Evolutionary conservation across 2,329 filamentous ascomycete species (phyloP).

Genomic region (Alternaria postmessia): DNA sequence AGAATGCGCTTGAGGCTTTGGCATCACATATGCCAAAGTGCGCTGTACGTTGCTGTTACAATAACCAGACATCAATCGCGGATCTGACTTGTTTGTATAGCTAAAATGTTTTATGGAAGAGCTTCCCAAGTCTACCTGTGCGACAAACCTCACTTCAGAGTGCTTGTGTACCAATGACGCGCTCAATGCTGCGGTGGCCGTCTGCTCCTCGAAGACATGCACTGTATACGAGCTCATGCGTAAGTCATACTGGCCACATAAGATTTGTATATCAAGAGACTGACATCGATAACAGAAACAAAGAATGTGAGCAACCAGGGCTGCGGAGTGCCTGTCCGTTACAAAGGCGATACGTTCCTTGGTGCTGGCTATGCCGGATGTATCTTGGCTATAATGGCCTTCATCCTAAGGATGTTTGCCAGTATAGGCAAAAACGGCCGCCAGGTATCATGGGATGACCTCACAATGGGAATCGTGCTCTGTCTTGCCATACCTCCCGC

Average conservation of each 20-base stretch:
- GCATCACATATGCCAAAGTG: constrained; percentile 26
- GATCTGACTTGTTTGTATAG: constrained; percentile 19
- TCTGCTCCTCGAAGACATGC: constrained; percentile 47
- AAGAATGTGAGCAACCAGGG: constrained; percentile 50
- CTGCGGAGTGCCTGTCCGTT: constrained; percentile 49
- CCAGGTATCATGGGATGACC: constrained; percentile 50
- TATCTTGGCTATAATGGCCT: constrained; percentile 44
- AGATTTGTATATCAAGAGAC: not conserved
- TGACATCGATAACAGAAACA: constrained; percentile 32
- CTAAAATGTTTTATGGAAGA: constrained; percentile 29
- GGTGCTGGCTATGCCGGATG: constrained; percentile 40
- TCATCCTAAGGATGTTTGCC: constrained; percentile 45
- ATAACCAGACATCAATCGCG: not conserved
- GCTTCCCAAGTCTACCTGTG: constrained; percentile 48
- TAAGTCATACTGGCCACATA: constrained; percentile 5
- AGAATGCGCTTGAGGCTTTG: constrained; percentile 19
- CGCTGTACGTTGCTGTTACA: constrained; percentile 19
- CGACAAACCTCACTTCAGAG: constrained; percentile 44
- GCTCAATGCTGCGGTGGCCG: constrained; percentile 42
- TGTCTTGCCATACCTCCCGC: constrained; percentile 38
- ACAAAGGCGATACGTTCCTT: constrained; percentile 42
- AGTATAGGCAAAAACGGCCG: constrained; percentile 46
- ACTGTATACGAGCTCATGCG: constrained; percentile 49
- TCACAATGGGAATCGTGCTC: constrained; percentile 49
- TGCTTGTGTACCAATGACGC: constrained; percentile 52